Evolutionary conservation across 371 early-diverging fungal species (phyloP).

Genomic region (Fennellomyces sp.): DNA sequence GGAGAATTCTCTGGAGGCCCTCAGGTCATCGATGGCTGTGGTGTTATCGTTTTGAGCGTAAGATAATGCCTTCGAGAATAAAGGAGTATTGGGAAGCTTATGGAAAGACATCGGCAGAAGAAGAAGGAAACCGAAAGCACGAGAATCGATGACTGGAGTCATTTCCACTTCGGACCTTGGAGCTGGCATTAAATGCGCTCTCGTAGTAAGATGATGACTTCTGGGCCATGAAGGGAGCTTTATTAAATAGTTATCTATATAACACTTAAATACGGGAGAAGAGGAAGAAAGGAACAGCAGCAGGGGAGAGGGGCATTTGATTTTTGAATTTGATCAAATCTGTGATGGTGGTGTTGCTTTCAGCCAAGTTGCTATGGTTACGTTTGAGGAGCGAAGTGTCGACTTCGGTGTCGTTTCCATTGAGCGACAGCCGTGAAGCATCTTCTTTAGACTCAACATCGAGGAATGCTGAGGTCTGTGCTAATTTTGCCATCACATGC

Average conservation of each 20-base stretch:
- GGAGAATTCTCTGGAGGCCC: slow-evolving; percentile 19
- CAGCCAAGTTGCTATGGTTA: slow-evolving; percentile 27
- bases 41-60: slow-evolving; percentile 25
- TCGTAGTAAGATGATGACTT: too few species aligned
- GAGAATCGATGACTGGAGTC: not conserved
- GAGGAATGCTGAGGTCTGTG: not conserved
- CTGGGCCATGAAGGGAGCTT: too few species aligned
- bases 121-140: not conserved
- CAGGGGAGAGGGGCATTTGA: slow-evolving; percentile 58
- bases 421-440: too few species aligned
- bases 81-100: slow-evolving; percentile 33
- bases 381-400: not conserved
- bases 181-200: not conserved
- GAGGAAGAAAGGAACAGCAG: slow-evolving; percentile 54
- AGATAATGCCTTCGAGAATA: slow-evolving; percentile 31
- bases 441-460: not conserved
- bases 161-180: not conserved
- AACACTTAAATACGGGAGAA: slow-evolving; percentile 27
- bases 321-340: slow-evolving; percentile 63
- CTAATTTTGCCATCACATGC: slow-evolving; percentile 19
- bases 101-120: not conserved
- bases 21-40: slow-evolving; percentile 39
- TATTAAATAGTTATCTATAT: too few species aligned
- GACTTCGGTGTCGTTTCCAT: slow-evolving; percentile 16
- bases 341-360: slow-evolving; percentile 40